phyloP scores from a whole-genome alignment of 352 stramenopile species.

The Pythium monospermum region DNA sequence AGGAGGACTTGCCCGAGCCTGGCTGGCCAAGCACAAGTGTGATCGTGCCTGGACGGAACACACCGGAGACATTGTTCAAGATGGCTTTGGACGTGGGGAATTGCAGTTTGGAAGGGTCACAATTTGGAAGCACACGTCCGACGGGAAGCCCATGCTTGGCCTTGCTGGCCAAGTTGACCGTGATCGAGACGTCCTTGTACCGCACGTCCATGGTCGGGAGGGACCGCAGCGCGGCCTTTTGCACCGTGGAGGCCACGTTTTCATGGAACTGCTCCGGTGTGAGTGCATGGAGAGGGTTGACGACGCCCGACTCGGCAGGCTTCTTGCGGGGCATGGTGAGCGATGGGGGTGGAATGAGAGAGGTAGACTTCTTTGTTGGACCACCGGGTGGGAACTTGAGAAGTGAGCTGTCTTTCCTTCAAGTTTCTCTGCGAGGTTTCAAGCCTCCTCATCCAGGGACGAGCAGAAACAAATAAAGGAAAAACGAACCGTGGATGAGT shows the following conservation, averaged over 20 bases:
- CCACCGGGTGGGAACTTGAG: background rate
- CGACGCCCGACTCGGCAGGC: background rate
- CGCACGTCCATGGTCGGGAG: constrained; percentile 34
- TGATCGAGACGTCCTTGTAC: constrained; percentile 35
- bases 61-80: constrained; percentile 23
- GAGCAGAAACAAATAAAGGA: too few relatives aligned
- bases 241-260: constrained; percentile 16
- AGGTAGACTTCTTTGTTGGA: background rate
- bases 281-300: constrained; percentile 10
- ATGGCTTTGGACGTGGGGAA: constrained; percentile 21
- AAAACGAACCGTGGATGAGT: too few relatives aligned
- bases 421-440: background rate
- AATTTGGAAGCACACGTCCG: constrained; percentile 12
- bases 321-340: constrained; percentile 8
- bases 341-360: background rate
- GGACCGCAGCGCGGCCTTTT: constrained; percentile 11
- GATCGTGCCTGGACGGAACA: constrained; percentile 25
- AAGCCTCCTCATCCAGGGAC: too few relatives aligned
- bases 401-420: background rate
- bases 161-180: constrained; percentile 23
- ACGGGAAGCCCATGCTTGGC: constrained; percentile 3
- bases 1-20: constrained; percentile 19
- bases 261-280: constrained; percentile 27
- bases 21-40: constrained; percentile 23
- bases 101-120: constrained; percentile 7